Evolutionary conservation across 2,329 filamentous ascomycete species (phyloP).

Genomic region (Xylaria sp.): DNA sequence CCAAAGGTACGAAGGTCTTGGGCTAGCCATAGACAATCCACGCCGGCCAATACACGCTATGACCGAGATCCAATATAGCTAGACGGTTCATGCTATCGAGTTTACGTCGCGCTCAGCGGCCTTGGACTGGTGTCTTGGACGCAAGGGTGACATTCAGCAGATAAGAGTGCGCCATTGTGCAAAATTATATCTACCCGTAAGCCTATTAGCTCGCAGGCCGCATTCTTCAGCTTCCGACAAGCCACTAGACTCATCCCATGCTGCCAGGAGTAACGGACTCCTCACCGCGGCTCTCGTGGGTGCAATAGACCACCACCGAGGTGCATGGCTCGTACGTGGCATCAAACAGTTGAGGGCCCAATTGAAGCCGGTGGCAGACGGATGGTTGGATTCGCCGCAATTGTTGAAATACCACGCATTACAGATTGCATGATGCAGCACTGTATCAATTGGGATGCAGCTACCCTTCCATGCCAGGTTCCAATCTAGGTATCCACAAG

Average conservation of each 20-base stretch:
- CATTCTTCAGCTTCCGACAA: constrained; percentile 27
- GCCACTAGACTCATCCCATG: constrained; percentile 14
- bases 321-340: constrained; percentile 33
- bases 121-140: constrained; percentile 13
- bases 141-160: constrained; percentile 25
- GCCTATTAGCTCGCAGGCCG: constrained; percentile 27
- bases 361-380: constrained; percentile 44
- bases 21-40: constrained; percentile 4
- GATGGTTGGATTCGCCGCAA: constrained; percentile 47
- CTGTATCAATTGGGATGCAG: constrained; percentile 45
- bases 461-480: constrained; percentile 51
- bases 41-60: constrained; percentile 20
- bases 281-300: constrained; percentile 32
- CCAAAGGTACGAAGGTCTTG: neutral
- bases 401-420: constrained; percentile 37
- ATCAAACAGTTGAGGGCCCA: constrained; percentile 33
- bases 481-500: constrained; percentile 53
- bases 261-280: constrained; percentile 23
- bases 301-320: constrained; percentile 31
- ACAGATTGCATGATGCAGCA: constrained; percentile 38
- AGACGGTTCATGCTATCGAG: constrained; percentile 28
- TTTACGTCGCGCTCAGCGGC: constrained; percentile 4
- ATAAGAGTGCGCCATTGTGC: constrained; percentile 26
- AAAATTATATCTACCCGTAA: constrained; percentile 15
- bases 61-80: constrained; percentile 26